A percentile compares a stretch with the other conserved stretches of the same genome.
These are phyloP conservation scores for Penicillium sp. DNA, from an alignment of 2,329 filamentous ascomycete species.

Conservation along the genomic window DNA sequence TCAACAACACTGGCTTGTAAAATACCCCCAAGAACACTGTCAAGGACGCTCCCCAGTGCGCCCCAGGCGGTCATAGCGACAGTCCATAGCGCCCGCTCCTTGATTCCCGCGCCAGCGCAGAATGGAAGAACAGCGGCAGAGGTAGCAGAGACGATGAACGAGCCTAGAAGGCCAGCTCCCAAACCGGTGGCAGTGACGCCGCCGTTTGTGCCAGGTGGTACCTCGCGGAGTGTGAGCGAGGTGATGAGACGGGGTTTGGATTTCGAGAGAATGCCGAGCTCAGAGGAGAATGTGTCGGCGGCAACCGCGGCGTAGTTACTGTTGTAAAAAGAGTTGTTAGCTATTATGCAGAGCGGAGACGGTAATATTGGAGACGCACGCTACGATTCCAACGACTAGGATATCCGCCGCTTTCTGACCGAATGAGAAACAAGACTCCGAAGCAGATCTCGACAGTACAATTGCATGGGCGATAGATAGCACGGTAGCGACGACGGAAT, in stretches of 20 bases:
- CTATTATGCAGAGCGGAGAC: neutral
- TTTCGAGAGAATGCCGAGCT: slow-evolving; percentile 85
- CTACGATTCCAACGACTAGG: slow-evolving; percentile 43
- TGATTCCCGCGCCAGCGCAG: slow-evolving; percentile 58
- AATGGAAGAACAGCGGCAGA: slow-evolving; percentile 70
- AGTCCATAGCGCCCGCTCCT: slow-evolving; percentile 52
- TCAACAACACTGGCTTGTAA: slow-evolving; percentile 87
- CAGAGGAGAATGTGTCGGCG: slow-evolving; percentile 92
- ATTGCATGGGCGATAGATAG: slow-evolving; percentile 56
- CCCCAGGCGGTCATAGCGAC: slow-evolving; percentile 70
- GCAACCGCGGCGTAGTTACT: slow-evolving; percentile 86
- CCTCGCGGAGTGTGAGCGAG: slow-evolving; percentile 70
- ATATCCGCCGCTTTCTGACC: slow-evolving; percentile 36
- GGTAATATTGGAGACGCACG: slow-evolving; percentile 29
- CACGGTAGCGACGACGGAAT: slow-evolving; percentile 77
- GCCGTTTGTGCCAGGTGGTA: slow-evolving; percentile 90
- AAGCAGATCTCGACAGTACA: slow-evolving; percentile 33
- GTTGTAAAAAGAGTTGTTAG: neutral
- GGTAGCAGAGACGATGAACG: slow-evolving; percentile 68
- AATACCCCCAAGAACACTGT: slow-evolving; percentile 82
- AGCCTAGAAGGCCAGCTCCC: slow-evolving; percentile 71
- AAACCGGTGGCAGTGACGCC: slow-evolving; percentile 80
- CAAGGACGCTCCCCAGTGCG: slow-evolving; percentile 75
- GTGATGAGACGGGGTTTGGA: slow-evolving; percentile 82
- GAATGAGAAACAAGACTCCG: slow-evolving; percentile 42